These are phyloP conservation scores for Talaromyces sp. DNA, from an alignment of 2,329 filamentous ascomycete genomes.

Conservation along the genomic window DNA sequence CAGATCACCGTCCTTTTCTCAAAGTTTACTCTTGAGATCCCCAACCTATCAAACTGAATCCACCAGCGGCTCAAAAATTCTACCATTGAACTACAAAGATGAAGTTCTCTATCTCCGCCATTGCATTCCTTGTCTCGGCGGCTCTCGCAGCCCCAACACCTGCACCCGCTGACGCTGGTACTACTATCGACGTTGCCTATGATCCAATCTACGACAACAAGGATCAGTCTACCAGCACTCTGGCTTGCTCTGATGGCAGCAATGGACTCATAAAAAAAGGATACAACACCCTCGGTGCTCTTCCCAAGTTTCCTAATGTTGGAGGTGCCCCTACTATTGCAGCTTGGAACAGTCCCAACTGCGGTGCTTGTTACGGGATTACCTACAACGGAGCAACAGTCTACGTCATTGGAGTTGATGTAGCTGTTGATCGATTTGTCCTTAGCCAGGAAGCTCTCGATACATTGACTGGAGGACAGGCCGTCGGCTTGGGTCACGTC, in stretches of 20 bases:
- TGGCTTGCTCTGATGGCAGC: slow-evolving; percentile 39
- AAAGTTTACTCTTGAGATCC: background rate
- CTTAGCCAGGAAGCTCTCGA: slow-evolving; percentile 45
- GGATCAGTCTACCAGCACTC: slow-evolving; percentile 47
- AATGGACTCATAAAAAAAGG: slow-evolving; percentile 28
- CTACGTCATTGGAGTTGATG: slow-evolving; percentile 46
- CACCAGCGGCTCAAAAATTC: background rate
- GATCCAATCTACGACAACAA: slow-evolving; percentile 64
- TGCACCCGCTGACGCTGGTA: slow-evolving; percentile 8
- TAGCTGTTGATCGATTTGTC: slow-evolving; percentile 43
- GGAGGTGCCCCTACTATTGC: slow-evolving; percentile 44
- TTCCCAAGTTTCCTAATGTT: slow-evolving; percentile 45
- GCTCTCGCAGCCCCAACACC: slow-evolving; percentile 9
- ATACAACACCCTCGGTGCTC: slow-evolving; percentile 35
- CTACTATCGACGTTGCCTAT: slow-evolving; percentile 57
- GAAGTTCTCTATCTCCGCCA: background rate
- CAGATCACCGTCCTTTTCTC: background rate
- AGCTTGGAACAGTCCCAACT: slow-evolving; percentile 43
- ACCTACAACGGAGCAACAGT: slow-evolving; percentile 41
- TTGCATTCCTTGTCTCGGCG: slow-evolving; percentile 9
- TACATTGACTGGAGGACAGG: slow-evolving; percentile 41
- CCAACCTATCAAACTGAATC: background rate
- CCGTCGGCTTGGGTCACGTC: slow-evolving; percentile 39
- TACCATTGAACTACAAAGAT: background rate
- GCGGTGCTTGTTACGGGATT: slow-evolving; percentile 49